Percentiles rank a stretch among this genome's conserved stretches.
phyloP scores from a whole-genome alignment of 352 stramenopile species.

The Hyaloperonospora brassicae region DNA sequence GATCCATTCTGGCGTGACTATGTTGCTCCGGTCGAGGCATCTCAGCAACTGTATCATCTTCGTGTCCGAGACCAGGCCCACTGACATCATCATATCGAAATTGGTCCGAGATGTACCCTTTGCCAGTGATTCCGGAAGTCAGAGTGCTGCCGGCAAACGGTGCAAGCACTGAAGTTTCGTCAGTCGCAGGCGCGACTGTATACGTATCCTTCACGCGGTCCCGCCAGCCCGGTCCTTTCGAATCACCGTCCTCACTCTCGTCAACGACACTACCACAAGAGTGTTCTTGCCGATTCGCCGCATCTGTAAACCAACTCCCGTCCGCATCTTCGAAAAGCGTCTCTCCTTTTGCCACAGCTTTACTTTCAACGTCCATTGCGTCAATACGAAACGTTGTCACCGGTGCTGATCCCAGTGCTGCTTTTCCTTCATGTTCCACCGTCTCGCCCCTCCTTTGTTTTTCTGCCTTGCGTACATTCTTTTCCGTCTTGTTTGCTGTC shows the following conservation, averaged over 20 bases:
- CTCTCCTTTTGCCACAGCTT: not conserved
- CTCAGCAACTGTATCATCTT: conserved; percentile 13
- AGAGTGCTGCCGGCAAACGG: conserved; percentile 10
- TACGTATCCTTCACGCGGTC: conserved; percentile 26
- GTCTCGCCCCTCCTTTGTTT: not conserved
- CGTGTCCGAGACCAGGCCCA: conserved; percentile 18
- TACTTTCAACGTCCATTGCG: conserved; percentile 1
- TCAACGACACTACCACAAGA: conserved; percentile 10
- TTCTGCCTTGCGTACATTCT: no score
- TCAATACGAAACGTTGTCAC: not conserved
- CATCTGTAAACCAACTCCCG: conserved; percentile 59
- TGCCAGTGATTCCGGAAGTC: conserved; percentile 21
- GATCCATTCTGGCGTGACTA: not conserved
- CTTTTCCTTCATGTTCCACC: conserved; percentile 4
- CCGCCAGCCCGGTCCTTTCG: conserved; percentile 22
- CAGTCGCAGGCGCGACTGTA: conserved; percentile 11
- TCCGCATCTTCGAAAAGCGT: conserved; percentile 44
- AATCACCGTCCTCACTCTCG: conserved; percentile 12
- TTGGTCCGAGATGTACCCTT: conserved; percentile 30
- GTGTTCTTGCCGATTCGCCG: conserved; percentile 8
- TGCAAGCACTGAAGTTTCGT: conserved; percentile 8
- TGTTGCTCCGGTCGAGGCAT: conserved; percentile 23
- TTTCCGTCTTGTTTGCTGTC: no score
- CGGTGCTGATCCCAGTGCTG: not conserved
- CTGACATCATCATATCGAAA: conserved; percentile 29